These are phyloP conservation scores for Zygoascus bituminiphila DNA, from an alignment of 805 yeast species.

Conservation along the genomic window DNA sequence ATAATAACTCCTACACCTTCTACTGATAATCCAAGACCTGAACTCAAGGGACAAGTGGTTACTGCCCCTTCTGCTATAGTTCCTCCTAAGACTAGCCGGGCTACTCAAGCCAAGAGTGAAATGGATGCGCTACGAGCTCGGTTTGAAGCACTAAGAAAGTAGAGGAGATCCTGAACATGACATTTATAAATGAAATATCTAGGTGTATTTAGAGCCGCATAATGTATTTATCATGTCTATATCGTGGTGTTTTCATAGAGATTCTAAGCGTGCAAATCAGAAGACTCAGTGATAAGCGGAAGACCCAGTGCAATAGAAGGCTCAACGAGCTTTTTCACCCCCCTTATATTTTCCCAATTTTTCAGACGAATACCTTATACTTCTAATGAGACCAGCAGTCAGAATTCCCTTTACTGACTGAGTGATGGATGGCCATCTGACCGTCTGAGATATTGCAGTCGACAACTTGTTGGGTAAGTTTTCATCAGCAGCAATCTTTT, in stretches of 20 bases:
- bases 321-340: background rate
- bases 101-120: slow-evolving; percentile 30
- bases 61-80: slow-evolving; percentile 4
- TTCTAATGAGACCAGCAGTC: slow-evolving; percentile 75
- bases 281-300: too few relatives aligned
- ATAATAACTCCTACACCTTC: slow-evolving; percentile 27
- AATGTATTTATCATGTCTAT: too few relatives aligned
- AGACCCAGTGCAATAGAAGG: background rate
- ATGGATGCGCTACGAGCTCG: slow-evolving; percentile 60
- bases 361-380: slow-evolving; percentile 67
- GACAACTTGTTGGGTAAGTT: slow-evolving; percentile 31
- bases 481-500: slow-evolving; percentile 37
- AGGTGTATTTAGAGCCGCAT: too few relatives aligned
- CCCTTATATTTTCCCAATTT: slow-evolving; percentile 40
- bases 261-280: too few relatives aligned
- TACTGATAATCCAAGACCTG: slow-evolving; percentile 27
- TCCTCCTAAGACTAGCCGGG: background rate
- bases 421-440: slow-evolving; percentile 56
- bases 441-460: slow-evolving; percentile 44
- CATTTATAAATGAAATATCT: background rate
- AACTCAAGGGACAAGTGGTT: slow-evolving; percentile 13
- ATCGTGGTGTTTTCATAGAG: too few relatives aligned
- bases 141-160: slow-evolving; percentile 63
- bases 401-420: slow-evolving; percentile 79
- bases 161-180: slow-evolving; percentile 1